Base-by-base conservation (phyloP, 1,284 basidiomycete genomes). In the Meripilus lineatus region DNA sequence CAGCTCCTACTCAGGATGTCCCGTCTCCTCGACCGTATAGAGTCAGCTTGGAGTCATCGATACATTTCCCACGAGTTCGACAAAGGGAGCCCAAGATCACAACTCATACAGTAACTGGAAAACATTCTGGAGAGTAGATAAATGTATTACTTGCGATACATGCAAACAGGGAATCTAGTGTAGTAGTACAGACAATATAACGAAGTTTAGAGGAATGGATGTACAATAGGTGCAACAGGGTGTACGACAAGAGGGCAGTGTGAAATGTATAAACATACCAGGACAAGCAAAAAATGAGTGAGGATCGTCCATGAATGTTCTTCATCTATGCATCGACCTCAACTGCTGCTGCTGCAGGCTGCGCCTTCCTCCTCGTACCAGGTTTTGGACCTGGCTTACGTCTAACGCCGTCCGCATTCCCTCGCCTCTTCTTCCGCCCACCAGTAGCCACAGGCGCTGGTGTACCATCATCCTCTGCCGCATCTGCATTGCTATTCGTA, bases 361-460 rank as follows among this genome's bases (percentile, higher is more conserved):
- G 49, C 2, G 50, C 55, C 45, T 55, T 58, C 39, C 55, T 58
- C 37, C 57, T 50, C 14, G 53, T 57, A 43, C 58, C 56, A 30
- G 28, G 10, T 35, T 49, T 55, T 36, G 40, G 50, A 35, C 46
- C 62, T 33, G 66, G 61, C 47, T 68, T 73, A 36, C 72, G 68
- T 28, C 74, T 67, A 22, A 66, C 55, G 4, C 51, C 55, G 5
- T 50, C 41, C n/a, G 35, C 37, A 5, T 62, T 66, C 10, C 65
- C 40, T 53, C 69, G 74, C 26, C 71, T 65, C 52, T 71, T 75
- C 54, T 70, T 74, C 7, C 54, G 55, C 3, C 45, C 42, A 14
- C 55, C 53, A 2, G 59, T 55, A 1, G 62, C 53, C 6, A 48
- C 56, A n/a, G 64, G 55, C 7, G 47, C 57, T 15, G 63, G 56